phyloP scores from a whole-genome alignment of 805 yeast genomes.

The Lachancea waltii region DNA sequence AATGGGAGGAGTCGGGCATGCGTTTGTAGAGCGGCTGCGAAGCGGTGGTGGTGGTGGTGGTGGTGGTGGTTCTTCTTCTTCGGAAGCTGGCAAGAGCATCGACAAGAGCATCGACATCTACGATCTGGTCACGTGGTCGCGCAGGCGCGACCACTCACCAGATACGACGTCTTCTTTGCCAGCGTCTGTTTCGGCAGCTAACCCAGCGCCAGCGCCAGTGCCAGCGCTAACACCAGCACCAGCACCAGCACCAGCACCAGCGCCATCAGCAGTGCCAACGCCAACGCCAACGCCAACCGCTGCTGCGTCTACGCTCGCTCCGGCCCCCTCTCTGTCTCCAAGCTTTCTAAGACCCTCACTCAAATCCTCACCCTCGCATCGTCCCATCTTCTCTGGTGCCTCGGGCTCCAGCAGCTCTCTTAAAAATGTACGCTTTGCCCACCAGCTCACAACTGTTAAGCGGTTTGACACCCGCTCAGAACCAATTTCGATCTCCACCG shows the following conservation, averaged over 20 bases:
- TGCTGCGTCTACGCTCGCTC: conserved; percentile 1
- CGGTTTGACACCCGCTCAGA: conserved; percentile 55
- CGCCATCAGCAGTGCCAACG: background rate
- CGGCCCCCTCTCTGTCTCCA: too few species aligned
- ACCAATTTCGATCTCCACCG: conserved; percentile 58
- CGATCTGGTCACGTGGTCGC: conserved; percentile 8
- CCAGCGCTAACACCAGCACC: background rate
- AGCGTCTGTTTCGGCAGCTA: background rate
- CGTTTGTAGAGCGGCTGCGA: too few species aligned
- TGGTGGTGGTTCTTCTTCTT: too few species aligned
- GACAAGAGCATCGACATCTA: conserved; percentile 3
- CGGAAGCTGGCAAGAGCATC: background rate
- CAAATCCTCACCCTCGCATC: conserved; percentile 6
- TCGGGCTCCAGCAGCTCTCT: conserved; percentile 25
- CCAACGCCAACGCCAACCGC: background rate
- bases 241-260: background rate
- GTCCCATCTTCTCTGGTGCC: conserved; percentile 13
- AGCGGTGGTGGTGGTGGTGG: background rate
- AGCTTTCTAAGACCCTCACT: conserved; percentile 4
- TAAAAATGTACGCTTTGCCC: conserved; percentile 61
- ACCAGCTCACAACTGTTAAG: conserved; percentile 53
- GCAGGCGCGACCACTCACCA: conserved; percentile 3
- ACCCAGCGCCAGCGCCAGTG: background rate
- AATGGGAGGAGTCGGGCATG: too few species aligned
- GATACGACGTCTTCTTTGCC: background rate